These are phyloP conservation scores for Aspergillus texensis DNA, from an alignment of 2,329 filamentous ascomycete genomes.

Conservation along the genomic window DNA sequence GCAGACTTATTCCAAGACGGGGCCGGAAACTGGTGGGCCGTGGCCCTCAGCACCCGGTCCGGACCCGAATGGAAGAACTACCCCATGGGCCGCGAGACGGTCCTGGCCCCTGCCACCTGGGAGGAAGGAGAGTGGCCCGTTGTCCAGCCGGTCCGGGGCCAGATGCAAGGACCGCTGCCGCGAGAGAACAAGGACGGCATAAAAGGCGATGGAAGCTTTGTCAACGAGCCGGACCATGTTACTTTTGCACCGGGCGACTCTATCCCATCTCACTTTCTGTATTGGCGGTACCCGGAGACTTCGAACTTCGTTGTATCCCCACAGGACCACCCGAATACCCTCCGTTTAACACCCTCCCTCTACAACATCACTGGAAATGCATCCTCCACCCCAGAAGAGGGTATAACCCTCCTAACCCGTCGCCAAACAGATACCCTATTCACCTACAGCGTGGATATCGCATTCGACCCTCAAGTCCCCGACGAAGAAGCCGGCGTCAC, in stretches of 20 bases:
- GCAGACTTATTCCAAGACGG: slow-evolving; percentile 58
- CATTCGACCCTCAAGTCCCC: background rate
- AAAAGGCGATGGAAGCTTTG: background rate
- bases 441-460: slow-evolving; percentile 9
- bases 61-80: slow-evolving; percentile 39
- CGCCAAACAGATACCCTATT: slow-evolving; percentile 10
- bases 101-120: slow-evolving; percentile 55
- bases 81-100: slow-evolving; percentile 58
- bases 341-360: background rate
- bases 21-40: slow-evolving; percentile 56
- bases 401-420: background rate
- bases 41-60: slow-evolving; percentile 49
- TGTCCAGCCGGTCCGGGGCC: slow-evolving; percentile 5
- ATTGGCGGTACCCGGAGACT: slow-evolving; percentile 1
- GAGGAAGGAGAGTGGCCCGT: slow-evolving; percentile 49
- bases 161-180: slow-evolving; percentile 1
- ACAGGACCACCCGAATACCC: background rate
- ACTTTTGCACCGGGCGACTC: background rate
- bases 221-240: background rate
- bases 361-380: slow-evolving; percentile 1
- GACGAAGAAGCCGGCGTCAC: slow-evolving; percentile 11
- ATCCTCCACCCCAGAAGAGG: background rate
- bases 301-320: background rate
- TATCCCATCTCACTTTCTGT: slow-evolving; percentile 5
- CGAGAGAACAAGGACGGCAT: background rate